Percentiles rank a stretch among this genome's conserved stretches.
Conservation (phyloP, 306 rosid species). For the Cajanus cajan region DNA sequence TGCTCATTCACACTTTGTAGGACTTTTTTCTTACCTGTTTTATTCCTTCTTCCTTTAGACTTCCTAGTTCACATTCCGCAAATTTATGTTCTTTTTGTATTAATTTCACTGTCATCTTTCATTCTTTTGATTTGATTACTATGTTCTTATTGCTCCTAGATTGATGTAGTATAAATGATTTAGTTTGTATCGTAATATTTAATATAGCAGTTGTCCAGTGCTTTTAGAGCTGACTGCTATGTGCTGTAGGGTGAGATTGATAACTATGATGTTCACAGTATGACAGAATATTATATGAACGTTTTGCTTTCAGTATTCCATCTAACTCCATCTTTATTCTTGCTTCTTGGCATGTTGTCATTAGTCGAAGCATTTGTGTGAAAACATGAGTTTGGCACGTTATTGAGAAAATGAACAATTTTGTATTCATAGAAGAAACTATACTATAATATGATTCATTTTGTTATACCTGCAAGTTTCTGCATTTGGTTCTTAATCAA, state of each 20-base stretch:
- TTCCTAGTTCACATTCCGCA: background rate
- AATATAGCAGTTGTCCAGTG: too few species aligned
- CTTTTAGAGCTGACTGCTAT: background rate
- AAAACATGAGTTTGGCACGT: slow-evolving; percentile 11
- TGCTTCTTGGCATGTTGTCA: background rate
- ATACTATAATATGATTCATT: background rate
- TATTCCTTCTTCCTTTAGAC: background rate
- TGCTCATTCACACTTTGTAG: background rate
- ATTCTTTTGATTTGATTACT: background rate
- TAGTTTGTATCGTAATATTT: background rate
- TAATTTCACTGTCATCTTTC: background rate
- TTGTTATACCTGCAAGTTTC: background rate
- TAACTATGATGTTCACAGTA: background rate
- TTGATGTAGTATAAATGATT: background rate
- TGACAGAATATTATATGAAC: background rate
- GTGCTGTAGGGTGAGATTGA: background rate
- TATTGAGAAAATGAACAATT: background rate
- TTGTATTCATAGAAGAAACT: slow-evolving; percentile 8
- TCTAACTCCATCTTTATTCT: background rate
- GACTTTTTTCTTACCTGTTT: background rate
- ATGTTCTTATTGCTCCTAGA: background rate
- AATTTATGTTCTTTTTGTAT: background rate
- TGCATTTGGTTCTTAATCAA: slow-evolving; percentile 24
- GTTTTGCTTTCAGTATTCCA: background rate
- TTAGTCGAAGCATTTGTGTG: background rate